These are phyloP conservation scores for Neurospora sp. DNA, from an alignment of 2,329 filamentous ascomycete species.

Conservation along the genomic window DNA sequence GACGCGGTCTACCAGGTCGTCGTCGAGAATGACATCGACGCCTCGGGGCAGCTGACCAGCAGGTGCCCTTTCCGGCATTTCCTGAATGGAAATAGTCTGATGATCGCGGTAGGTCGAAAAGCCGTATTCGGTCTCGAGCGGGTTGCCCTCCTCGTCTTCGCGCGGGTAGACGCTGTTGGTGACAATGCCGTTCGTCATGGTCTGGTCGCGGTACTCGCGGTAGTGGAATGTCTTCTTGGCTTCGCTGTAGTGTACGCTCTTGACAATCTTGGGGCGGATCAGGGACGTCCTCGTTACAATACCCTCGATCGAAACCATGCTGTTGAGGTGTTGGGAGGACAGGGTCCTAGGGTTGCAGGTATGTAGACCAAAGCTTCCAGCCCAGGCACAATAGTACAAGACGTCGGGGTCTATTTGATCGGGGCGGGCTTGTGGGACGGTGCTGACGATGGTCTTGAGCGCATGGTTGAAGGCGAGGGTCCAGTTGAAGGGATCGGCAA, in stretches of 20 bases:
- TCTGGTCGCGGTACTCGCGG: constrained; percentile 89
- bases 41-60: constrained; percentile 90
- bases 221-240: constrained; percentile 76
- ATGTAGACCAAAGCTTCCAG: constrained; percentile 90
- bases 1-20: constrained; percentile 87
- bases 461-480: constrained; percentile 81
- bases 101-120: constrained; percentile 94
- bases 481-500: constrained; percentile 82
- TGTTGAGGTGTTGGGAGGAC: constrained; percentile 80
- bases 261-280: constrained; percentile 93
- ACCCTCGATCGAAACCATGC: constrained; percentile 94
- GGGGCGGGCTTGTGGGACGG: constrained; percentile 63
- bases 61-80: constrained; percentile 95
- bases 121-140: constrained; percentile 88
- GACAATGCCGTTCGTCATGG: constrained; percentile 85
- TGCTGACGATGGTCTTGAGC: constrained; percentile 77
- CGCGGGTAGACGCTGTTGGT: constrained; percentile 90
- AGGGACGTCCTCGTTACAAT: constrained; percentile 95
- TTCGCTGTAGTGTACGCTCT: constrained; percentile 95
- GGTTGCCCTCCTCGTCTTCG: constrained; percentile 86
- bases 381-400: constrained; percentile 93
- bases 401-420: constrained; percentile 70
- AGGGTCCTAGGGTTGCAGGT: constrained; percentile 90
- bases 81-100: constrained; percentile 95
- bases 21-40: constrained; percentile 93